phyloP scores from a whole-genome alignment of 2,329 filamentous ascomycete species.

The Nigrospora sphaerica region DNA sequence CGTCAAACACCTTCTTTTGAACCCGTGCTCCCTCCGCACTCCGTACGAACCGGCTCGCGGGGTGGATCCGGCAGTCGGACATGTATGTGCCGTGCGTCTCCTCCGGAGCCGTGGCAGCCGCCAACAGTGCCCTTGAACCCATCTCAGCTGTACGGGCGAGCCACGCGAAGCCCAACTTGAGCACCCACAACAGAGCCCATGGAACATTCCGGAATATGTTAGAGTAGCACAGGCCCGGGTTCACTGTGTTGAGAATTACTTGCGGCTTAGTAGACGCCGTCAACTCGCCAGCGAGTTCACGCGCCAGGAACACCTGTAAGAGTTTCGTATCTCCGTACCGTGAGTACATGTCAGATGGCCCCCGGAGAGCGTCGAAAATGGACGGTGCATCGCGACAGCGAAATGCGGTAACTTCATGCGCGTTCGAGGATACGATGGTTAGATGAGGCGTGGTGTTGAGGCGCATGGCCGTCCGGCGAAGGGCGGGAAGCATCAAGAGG shows the following conservation, averaged over 20 bases:
- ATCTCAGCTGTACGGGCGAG: constrained; percentile 29
- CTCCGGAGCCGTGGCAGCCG: constrained; percentile 26
- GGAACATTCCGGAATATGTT: constrained; percentile 26
- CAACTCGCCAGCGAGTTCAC: constrained; percentile 25
- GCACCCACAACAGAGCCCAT: constrained; percentile 18
- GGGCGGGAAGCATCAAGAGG: constrained; percentile 30
- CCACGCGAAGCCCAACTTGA: constrained; percentile 8
- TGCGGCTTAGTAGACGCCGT: constrained; percentile 20
- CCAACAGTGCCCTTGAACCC: constrained; percentile 30
- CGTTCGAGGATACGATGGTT: constrained; percentile 31
- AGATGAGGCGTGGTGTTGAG: constrained; percentile 27
- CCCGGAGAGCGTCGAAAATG: constrained; percentile 26
- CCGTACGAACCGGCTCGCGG: constrained; percentile 22
- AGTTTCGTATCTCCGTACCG: constrained; percentile 29
- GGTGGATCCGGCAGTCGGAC: constrained; percentile 20
- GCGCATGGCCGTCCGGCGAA: constrained; percentile 26
- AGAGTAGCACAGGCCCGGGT: constrained; percentile 33
- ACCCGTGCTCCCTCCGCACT: constrained; percentile 28
- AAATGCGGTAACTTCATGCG: constrained; percentile 24
- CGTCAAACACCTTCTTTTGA: constrained; percentile 30
- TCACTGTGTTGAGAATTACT: constrained; percentile 29
- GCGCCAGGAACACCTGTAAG: constrained; percentile 20
- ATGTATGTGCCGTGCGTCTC: constrained; percentile 35
- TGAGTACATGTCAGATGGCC: constrained; percentile 17
- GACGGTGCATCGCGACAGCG: constrained; percentile 18